Percentiles rank a stretch among this genome's conserved stretches.
These are phyloP conservation scores for Chrysosporium queenslandicum DNA, from an alignment of 2,329 filamentous ascomycete species.

Conservation along the genomic window DNA sequence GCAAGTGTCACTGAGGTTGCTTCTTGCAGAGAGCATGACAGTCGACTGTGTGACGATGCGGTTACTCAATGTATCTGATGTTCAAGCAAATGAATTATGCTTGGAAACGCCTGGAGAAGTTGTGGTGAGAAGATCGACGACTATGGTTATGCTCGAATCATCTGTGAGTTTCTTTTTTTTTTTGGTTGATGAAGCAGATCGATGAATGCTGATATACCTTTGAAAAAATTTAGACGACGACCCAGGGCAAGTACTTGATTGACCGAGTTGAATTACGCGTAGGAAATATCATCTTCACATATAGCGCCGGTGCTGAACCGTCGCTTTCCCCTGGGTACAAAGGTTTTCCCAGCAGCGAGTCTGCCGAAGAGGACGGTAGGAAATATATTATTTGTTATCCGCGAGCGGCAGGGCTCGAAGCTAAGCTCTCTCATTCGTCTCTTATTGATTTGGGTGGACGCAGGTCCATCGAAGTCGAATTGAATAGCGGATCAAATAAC, in stretches of 20 bases:
- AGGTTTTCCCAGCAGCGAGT: conserved; percentile 19
- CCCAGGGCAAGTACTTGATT: conserved; percentile 62
- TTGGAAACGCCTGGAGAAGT: conserved; percentile 43
- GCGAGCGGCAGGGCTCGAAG: conserved; percentile 56
- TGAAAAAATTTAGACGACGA: conserved; percentile 25
- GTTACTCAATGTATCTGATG: conserved; percentile 47
- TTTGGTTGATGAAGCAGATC: neutral
- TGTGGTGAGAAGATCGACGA: conserved; percentile 48
- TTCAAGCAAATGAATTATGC: conserved; percentile 57
- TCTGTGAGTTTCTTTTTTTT: conserved; percentile 29
- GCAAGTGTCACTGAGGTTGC: conserved; percentile 56
- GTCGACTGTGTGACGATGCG: conserved; percentile 57
- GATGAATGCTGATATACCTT: no score
- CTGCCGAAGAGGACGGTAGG: conserved; percentile 39
- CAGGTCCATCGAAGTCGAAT: conserved; percentile 63
- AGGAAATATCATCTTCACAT: conserved; percentile 33
- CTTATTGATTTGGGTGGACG: conserved; percentile 70
- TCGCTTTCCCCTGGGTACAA: neutral
- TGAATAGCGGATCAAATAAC: conserved; percentile 63
- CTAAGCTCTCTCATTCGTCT: conserved; percentile 55
- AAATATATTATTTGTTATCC: conserved; percentile 66
- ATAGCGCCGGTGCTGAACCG: conserved; percentile 22
- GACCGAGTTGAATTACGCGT: conserved; percentile 56
- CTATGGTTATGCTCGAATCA: conserved; percentile 43
- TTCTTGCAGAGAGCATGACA: conserved; percentile 60